Evolutionary conservation across 164 flowering plant species (phyloP), one percentile per base, ranked within the genome.

Genomic region (Aristolochia californica): DNA sequence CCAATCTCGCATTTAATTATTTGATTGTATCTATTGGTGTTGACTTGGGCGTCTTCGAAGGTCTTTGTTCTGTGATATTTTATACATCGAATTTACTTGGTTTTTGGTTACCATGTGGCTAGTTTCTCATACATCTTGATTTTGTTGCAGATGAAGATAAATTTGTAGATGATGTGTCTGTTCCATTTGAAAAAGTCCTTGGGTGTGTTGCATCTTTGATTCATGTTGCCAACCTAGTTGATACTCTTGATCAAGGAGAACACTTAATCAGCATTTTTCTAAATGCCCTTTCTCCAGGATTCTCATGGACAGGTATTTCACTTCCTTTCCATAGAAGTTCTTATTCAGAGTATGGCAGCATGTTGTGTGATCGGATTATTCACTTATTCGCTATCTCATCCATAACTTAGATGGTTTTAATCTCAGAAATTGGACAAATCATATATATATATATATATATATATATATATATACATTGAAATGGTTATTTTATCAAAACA

Each of bases 251-350:
- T 24, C 90, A 78, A 56, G 69, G 75, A 67, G 70, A 80, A 72
- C 70, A 73, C 60, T 74, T 93, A 67, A 63, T 81, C 52, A 65
- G 75, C 65, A 67, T 85, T 23, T 63, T 78, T 24, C 45, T 63
- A 13, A 53, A 62, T 49, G 74, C 80, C 50, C 61, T 89, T 21
- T 74, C 83, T 12, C 81, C 90, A 49, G 77, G 70, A 23, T 67
- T 78, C 58, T 67, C 77, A 20, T 89, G 97, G 97, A 80, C 78
- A 62, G 97, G 99, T 89, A 78, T 38, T 25, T 56, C 30, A 17
- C 16, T 64, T 52, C 49, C 24, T 58, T 34, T 34, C 40, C 10
- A 12, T 34, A 34, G 10, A 28, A 28, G 3, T 34, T 34, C 40
- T 34, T 8, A 34, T 34, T 34, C 7, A 34, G 1, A 34, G 40